phyloP scores from a whole-genome alignment of 805 yeast species.

The Wickerhamiella alocasiicola region DNA sequence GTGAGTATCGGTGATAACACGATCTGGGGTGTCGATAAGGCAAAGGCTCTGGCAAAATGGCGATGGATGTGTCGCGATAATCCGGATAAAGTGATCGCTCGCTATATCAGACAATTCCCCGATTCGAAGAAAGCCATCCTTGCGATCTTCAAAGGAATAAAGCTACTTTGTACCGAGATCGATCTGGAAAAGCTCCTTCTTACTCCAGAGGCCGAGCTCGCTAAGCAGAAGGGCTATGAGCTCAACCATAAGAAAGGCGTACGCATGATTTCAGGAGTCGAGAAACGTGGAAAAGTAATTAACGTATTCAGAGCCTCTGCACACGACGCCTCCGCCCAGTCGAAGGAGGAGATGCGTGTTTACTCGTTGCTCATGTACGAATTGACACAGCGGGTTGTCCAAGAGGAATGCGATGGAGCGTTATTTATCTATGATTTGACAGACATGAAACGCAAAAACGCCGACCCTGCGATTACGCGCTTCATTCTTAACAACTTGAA shows the following conservation, averaged over 20 bases:
- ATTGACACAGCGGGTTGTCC: neutral
- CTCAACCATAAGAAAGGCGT: neutral
- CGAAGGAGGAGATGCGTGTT: neutral
- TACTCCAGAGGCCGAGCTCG: constrained; percentile 22
- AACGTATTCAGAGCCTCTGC: neutral
- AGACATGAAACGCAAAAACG: neutral
- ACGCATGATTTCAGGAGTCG: neutral
- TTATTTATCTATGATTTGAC: constrained; percentile 2
- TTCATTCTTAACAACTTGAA: neutral
- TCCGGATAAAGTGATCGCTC: neutral
- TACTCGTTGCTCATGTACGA: neutral
- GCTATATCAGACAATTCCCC: constrained; percentile 24
- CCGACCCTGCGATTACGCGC: neutral
- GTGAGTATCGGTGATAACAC: neutral
- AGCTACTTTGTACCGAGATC: neutral
- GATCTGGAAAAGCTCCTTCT: constrained; percentile 49
- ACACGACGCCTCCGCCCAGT: neutral
- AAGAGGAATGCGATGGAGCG: constrained; percentile 3
- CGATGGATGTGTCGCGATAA: constrained; percentile 9
- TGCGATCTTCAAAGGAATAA: neutral
- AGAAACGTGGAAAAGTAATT: neutral
- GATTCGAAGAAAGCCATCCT: constrained; percentile 1
- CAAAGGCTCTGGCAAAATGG: neutral
- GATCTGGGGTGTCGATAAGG: neutral
- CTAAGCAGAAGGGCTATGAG: neutral